Evolutionary conservation across 2,329 filamentous ascomycete genomes (phyloP), one percentile per base, ranked within the genome.

Genomic region (Neofusicoccum cordaticola): DNA sequence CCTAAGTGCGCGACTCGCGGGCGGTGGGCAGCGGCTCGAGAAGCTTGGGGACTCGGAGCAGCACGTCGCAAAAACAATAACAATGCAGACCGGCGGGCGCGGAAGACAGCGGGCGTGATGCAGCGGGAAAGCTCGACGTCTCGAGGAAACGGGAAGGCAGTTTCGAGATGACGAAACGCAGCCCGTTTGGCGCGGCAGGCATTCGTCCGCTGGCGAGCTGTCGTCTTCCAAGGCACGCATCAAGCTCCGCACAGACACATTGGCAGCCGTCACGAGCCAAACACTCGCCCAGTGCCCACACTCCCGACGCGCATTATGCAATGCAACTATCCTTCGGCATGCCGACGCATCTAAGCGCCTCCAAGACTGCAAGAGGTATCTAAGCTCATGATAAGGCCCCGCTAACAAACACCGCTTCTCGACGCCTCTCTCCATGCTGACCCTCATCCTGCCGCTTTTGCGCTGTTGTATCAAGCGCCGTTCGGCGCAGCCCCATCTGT

Each of bases 401-500:
- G 44, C 58, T 45, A 62, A 51, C 7, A 13, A 44, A 37, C 42
- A 60, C 34, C 56, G 27, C 31, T 7, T 41, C 15, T 19, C 53
- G 27, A 50, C 44, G 57, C 57, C 57, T 50, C 19, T 57, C 39
- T 22, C 15, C 39, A 62, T 62, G 45, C 58, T 12, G 35, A n/a
- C 42, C n/a, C 15, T 41, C 58, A 34, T 51, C 56, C 56, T 8
- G 42, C 53, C 39, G 15, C 12, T 15, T 17, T 31, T 22, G 12
- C 35, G 27, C 67, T 57, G 48, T 37, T 35, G 7, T 12, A 67
- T 69, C 70, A 41, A 68, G 56, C 22, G 69, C 67, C 66, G 67
- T 67, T 35, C 4, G 56, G 11, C 5, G 70, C 65, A 27, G 39
- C 17, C 27, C 71, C 74, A 42, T 72, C 74, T 31, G 70, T 66